Conservation (phyloP, 202 grass and related monocot species). For the Carex arenaria region DNA sequence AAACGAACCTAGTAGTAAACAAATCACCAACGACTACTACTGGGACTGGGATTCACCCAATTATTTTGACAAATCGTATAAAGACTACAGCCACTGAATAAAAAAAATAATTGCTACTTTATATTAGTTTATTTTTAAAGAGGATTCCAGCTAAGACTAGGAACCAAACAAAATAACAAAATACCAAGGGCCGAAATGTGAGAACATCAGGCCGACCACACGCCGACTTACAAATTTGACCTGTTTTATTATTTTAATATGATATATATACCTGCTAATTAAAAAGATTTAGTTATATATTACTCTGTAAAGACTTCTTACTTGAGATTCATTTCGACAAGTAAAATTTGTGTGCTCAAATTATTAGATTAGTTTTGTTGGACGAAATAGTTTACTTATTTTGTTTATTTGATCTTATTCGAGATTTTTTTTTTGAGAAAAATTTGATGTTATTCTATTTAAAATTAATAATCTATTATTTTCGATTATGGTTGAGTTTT, state of each 20-base stretch:
- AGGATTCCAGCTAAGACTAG: constrained; percentile 9
- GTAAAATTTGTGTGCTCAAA: no score
- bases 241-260: neutral
- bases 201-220: neutral
- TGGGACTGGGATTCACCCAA: neutral
- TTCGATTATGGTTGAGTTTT: no score
- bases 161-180: neutral
- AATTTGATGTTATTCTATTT: no score
- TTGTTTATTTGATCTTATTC: no score
- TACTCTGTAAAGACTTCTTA: neutral
- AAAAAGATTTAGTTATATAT: neutral
- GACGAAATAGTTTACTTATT: no score
- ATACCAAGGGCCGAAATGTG: neutral
- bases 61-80: neutral
- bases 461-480: no score
- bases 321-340: no score
- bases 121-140: neutral
- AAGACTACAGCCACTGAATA: neutral
- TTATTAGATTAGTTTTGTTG: no score
- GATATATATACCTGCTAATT: neutral
- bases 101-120: neutral
- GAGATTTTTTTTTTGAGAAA: no score
- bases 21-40: constrained; percentile 21
- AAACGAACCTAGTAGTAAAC: constrained; percentile 5
- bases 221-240: constrained; percentile 1